Evolutionary conservation across 2,329 filamentous ascomycete genomes (phyloP).

Genomic region (Colletotrichum ledebouriae): DNA sequence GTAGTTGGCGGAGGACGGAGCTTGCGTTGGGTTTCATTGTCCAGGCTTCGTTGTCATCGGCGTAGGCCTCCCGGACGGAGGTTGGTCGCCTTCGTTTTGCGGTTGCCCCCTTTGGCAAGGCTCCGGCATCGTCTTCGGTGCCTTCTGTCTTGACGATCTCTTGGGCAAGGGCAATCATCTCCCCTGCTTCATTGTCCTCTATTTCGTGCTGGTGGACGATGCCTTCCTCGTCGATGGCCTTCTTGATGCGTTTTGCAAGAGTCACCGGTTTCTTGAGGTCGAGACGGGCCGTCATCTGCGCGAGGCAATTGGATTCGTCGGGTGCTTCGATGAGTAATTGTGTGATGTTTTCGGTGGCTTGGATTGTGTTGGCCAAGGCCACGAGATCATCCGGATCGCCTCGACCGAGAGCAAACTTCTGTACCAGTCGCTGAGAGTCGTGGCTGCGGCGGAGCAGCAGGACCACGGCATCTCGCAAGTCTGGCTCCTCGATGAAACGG

Average conservation of each 20-base stretch:
- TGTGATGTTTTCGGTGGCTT: conserved; percentile 77
- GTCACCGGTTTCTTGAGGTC: conserved; percentile 74
- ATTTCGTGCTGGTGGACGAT: conserved; percentile 83
- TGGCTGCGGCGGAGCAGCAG: conserved; percentile 79
- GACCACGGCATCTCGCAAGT: conserved; percentile 78
- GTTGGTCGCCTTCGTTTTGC: conserved; percentile 58
- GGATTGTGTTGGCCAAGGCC: conserved; percentile 84
- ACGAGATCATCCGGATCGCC: conserved; percentile 95
- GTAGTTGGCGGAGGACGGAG: conserved; percentile 72
- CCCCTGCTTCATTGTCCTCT: conserved; percentile 78
- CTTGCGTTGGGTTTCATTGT: conserved; percentile 80
- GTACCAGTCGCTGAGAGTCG: conserved; percentile 89
- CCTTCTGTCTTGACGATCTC: conserved; percentile 78
- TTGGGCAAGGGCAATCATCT: conserved; percentile 80
- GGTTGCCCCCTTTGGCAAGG: conserved; percentile 65
- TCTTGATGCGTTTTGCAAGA: conserved; percentile 78
- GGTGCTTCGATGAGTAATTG: conserved; percentile 55
- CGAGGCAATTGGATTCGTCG: conserved; percentile 53
- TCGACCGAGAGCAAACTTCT: conserved; percentile 92
- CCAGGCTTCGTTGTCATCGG: conserved; percentile 72
- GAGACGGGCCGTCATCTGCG: conserved; percentile 68
- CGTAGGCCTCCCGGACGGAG: conserved; percentile 70
- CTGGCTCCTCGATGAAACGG: conserved; percentile 74
- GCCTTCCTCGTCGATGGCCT: conserved; percentile 92
- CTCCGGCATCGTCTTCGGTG: conserved; percentile 65